Evolutionary conservation across 805 yeast genomes (phyloP), one percentile per base, ranked within the genome.

Genomic region (Hanseniaspora valbyensis): DNA sequence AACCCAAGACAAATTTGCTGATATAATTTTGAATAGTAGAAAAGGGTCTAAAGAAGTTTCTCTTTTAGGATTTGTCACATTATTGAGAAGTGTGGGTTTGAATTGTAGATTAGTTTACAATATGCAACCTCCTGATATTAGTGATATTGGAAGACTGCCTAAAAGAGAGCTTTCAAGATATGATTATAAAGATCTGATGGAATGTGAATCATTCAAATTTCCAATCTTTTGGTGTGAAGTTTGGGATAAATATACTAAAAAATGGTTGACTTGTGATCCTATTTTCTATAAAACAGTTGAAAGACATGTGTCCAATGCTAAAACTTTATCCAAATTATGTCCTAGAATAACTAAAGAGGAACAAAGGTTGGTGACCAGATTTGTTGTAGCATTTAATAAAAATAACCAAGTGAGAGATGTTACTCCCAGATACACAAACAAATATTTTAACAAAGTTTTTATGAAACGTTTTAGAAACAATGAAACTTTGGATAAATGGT

Each of bases 221-320:
- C 96, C 96, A 0, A 72, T 88, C 0, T 88, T 81, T 60, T 92
- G 98, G 98, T 80, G 80, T 21, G 98, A 92, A 62, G 95, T 84
- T 0, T 90, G 95, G 95, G 89, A 90, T 61, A 74, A 74, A 45
- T 76, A 73, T 52, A 66, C 77, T 4, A 73, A 78, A 53, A 75
- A 72, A 44, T 90, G 96, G 94, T 73, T 88, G n/a, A 77, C 94
- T 2, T 71, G 88, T 1, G 98, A 92, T 59, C 92, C 96, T 0
- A 68, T 81, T 0, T 80, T 81, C 26, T 73, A 80, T 51, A 65
- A 75, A 51, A 64, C 73, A 8, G 76, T 86, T 36, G 95, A 86
- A 62, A 69, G 75, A 30, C 74, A 81, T 7, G 75, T 77, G 7
- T 62, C 66, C 61, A 63, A 74, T 50, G 37, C 40, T 7, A 44